phyloP scores from a whole-genome alignment of 768 basidiomycete species.

The Mycena amicta region DNA sequence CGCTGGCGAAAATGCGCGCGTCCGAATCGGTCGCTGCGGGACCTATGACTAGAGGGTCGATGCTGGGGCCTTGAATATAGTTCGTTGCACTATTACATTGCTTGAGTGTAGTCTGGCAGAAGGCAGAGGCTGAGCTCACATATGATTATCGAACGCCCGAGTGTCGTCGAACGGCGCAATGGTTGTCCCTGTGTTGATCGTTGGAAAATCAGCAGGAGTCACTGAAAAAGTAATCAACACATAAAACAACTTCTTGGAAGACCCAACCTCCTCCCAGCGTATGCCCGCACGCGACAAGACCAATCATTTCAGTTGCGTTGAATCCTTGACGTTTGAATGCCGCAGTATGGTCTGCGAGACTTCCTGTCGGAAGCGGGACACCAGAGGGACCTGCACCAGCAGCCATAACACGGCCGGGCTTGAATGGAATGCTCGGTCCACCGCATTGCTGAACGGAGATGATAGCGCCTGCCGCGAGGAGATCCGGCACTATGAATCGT shows the following conservation, averaged over 20 bases:
- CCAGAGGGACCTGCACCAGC: conserved; percentile 6
- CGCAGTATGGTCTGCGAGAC: conserved; percentile 11
- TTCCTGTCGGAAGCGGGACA: conserved; percentile 11
- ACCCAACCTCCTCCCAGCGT: conserved; percentile 11
- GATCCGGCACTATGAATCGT: conserved; percentile 5
- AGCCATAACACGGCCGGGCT: conserved; percentile 9
- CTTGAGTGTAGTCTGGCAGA: neutral
- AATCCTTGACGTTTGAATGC: conserved; percentile 16
- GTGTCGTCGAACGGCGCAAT: conserved; percentile 17
- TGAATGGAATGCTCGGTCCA: conserved; percentile 12
- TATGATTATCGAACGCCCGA: conserved; percentile 12
- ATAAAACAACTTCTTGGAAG: too few relatives aligned
- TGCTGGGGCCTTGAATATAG: conserved; percentile 8
- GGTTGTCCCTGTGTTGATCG: conserved; percentile 4
- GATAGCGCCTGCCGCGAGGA: conserved; percentile 14
- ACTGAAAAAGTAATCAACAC: neutral
- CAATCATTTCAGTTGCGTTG: conserved; percentile 17
- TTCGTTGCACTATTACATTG: conserved; percentile 4
- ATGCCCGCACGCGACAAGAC: conserved; percentile 19
- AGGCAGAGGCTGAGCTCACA: neutral
- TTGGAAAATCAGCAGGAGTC: conserved; percentile 10
- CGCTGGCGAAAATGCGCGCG: conserved; percentile 14
- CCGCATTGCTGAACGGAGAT: conserved; percentile 6
- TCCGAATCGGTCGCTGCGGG: conserved; percentile 16
- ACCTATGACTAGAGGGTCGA: conserved; percentile 15